phyloP scores from a whole-genome alignment of 768 basidiomycete genomes.

The Cystobasidiopsis lactophilus region DNA sequence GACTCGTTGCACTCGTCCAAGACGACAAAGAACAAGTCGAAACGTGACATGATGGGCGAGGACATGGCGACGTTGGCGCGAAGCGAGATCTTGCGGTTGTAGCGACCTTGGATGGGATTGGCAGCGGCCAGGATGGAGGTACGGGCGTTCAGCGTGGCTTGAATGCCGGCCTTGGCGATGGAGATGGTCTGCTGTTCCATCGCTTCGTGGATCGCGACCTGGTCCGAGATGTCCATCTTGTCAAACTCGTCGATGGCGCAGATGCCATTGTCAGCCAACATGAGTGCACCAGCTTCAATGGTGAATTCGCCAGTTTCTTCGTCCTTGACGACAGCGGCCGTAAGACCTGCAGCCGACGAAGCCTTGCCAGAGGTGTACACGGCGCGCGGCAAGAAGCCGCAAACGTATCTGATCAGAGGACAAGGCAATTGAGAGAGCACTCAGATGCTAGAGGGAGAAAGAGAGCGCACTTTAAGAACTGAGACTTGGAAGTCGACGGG shows the following conservation, averaged over 20 bases:
- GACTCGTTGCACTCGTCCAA: slow-evolving; percentile 89
- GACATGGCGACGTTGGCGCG: slow-evolving; percentile 91
- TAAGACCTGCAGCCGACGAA: slow-evolving; percentile 93
- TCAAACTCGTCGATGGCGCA: slow-evolving; percentile 99
- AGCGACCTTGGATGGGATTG: slow-evolving; percentile 89
- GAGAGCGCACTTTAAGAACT: slow-evolving; percentile 71
- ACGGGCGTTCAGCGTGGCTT: slow-evolving; percentile 89
- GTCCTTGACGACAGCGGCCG: slow-evolving; percentile 92
- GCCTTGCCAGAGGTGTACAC: slow-evolving; percentile 99
- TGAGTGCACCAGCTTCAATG: slow-evolving; percentile 93
- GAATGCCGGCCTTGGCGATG: slow-evolving; percentile 96
- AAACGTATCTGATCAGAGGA: slow-evolving; percentile 59
- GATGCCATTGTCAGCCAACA: slow-evolving; percentile 98
- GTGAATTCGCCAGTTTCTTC: slow-evolving; percentile 99
- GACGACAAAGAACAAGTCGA: slow-evolving; percentile 97
- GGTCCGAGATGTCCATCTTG: slow-evolving; percentile 98
- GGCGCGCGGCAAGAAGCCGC: slow-evolving; percentile 88
- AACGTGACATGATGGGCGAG: slow-evolving; percentile 92
- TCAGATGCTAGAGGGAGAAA: not conserved
- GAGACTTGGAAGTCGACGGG: slow-evolving; percentile 91
- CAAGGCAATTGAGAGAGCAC: not conserved
- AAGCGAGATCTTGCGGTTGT: slow-evolving; percentile 80
- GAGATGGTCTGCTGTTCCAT: slow-evolving; percentile 99
- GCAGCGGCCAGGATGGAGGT: slow-evolving; percentile 95
- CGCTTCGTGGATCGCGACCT: slow-evolving; percentile 97